phyloP scores from a whole-genome alignment of 257 asterid species.

The Primulina tabacum region DNA sequence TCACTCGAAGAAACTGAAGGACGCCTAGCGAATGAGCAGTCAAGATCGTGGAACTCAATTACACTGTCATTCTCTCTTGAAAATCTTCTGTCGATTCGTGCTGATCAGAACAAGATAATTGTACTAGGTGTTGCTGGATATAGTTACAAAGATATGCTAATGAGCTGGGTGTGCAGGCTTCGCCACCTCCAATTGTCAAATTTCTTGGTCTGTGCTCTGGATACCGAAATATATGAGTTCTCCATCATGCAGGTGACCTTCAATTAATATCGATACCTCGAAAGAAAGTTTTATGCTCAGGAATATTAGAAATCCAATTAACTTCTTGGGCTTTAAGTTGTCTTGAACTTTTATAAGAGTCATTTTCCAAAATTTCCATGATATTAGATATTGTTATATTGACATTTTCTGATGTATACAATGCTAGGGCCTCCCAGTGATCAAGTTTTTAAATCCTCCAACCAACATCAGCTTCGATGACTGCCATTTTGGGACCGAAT shows the following conservation, averaged over 20 bases:
- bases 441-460: slow-evolving; percentile 56
- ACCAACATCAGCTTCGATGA: slow-evolving; percentile 74
- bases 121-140: slow-evolving; percentile 82
- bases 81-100: slow-evolving; percentile 48
- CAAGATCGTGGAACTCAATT: slow-evolving; percentile 28
- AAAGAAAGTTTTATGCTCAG: not conserved
- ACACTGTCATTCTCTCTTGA: slow-evolving; percentile 60
- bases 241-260: slow-evolving; percentile 70
- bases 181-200: slow-evolving; percentile 55
- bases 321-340: not conserved
- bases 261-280: slow-evolving; percentile 8
- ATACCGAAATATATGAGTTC: slow-evolving; percentile 63
- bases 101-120: slow-evolving; percentile 64
- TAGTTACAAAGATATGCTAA: slow-evolving; percentile 87
- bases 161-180: slow-evolving; percentile 95
- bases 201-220: slow-evolving; percentile 81
- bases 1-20: slow-evolving; percentile 36
- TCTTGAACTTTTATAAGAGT: not conserved
- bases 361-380: too few relatives aligned
- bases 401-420: slow-evolving; percentile 14
- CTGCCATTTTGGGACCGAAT: slow-evolving; percentile 93
- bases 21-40: slow-evolving; percentile 34
- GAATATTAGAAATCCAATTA: slow-evolving; percentile 5
- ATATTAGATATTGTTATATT: not conserved
- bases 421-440: slow-evolving; percentile 81